phyloP scores from a whole-genome alignment of 2,329 filamentous ascomycete genomes.

The Apiospora marii region DNA sequence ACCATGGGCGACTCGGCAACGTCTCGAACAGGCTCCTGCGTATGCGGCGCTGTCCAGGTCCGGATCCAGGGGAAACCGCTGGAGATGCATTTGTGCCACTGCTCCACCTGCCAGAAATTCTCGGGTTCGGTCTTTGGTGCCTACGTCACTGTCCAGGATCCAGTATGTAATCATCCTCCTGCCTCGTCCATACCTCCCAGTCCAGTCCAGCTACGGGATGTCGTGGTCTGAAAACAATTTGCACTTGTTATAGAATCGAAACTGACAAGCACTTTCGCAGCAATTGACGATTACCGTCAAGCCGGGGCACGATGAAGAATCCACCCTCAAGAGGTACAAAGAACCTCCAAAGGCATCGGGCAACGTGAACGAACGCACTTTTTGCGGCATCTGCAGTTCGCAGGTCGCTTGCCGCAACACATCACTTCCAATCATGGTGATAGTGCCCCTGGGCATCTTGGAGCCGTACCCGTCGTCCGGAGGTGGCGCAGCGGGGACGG shows the following conservation, averaged over 20 bases:
- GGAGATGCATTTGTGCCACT: conserved; percentile 11
- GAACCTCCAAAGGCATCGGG: background rate
- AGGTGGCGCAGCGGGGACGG: background rate
- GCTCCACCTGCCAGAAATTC: conserved; percentile 2
- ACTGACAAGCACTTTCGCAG: background rate
- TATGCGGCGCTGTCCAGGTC: conserved; percentile 1
- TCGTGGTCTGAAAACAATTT: background rate
- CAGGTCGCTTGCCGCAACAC: background rate
- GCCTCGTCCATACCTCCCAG: background rate
- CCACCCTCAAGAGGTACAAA: background rate
- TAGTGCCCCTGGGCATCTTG: conserved; percentile 6
- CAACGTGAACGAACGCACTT: background rate
- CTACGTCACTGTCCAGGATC: background rate
- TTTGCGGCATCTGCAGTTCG: conserved; percentile 8
- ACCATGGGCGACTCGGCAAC: background rate
- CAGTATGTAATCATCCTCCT: background rate
- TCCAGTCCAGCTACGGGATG: background rate
- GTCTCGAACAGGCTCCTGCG: conserved; percentile 12
- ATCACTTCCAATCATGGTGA: background rate
- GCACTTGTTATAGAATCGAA: background rate
- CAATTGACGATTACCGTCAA: background rate
- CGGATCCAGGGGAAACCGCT: background rate
- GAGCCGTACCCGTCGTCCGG: background rate
- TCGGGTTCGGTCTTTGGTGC: background rate
- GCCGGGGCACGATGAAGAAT: background rate